Conservation (phyloP, 73 alveolate species). For the Blepharisma stoltei region DNA sequence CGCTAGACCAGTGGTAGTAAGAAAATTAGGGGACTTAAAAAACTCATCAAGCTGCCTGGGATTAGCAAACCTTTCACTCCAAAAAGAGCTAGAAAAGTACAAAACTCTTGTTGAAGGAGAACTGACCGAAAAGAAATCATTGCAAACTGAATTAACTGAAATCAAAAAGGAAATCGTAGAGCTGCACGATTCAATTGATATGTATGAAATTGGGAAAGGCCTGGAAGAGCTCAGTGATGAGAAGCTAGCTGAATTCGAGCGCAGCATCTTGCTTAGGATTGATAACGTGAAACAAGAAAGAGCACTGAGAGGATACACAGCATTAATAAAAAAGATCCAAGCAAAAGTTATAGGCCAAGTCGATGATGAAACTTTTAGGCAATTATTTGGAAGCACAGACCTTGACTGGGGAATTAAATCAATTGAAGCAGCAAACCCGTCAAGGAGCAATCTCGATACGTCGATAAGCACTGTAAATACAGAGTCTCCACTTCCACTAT, state of each 20-base stretch:
- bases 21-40: not conserved
- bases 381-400: not conserved
- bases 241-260: not conserved
- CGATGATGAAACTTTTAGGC: not conserved
- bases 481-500: no score
- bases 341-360: not conserved
- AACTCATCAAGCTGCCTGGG: not conserved
- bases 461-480: no score
- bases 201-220: not conserved
- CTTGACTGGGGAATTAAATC: not conserved
- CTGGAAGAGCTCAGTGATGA: not conserved
- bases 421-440: no score
- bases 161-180: not conserved
- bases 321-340: not conserved
- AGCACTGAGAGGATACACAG: not conserved
- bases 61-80: slow-evolving; percentile 9
- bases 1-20: not conserved
- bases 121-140: not conserved
- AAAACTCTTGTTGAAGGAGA: not conserved
- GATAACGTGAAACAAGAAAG: not conserved
- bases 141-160: not conserved
- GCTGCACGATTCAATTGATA: not conserved
- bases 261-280: not conserved
- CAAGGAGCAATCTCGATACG: no score
- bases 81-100: slow-evolving; percentile 16